These are phyloP conservation scores for Mortierella sp. DNA, from an alignment of 371 early-diverging fungal genomes.

Conservation along the genomic window DNA sequence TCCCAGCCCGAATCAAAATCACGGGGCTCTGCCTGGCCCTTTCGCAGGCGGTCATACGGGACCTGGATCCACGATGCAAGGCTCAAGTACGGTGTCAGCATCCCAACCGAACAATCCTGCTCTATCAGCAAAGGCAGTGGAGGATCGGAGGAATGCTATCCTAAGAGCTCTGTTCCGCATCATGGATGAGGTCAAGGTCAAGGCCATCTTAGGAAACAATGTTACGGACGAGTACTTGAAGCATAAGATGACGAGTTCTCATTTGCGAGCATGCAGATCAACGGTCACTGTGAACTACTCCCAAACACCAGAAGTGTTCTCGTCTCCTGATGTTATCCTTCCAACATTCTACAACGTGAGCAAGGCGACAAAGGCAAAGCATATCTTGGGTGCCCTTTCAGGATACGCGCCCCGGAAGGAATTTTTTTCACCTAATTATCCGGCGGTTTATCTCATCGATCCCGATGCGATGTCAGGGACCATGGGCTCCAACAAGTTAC, in stretches of 20 bases:
- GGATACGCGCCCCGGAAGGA: slow-evolving; percentile 63
- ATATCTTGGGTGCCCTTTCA: slow-evolving; percentile 63
- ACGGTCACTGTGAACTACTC: slow-evolving; percentile 12
- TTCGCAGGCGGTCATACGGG: slow-evolving; percentile 65
- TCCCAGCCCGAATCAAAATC: slow-evolving; percentile 15
- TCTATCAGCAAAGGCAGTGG: slow-evolving; percentile 7
- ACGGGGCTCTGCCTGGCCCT: not conserved
- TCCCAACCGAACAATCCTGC: not conserved
- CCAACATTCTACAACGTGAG: slow-evolving; percentile 64
- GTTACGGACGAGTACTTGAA: slow-evolving; percentile 73
- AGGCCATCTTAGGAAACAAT: slow-evolving; percentile 69
- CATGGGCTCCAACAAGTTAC: slow-evolving; percentile 58
- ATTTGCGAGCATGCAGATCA: slow-evolving; percentile 30
- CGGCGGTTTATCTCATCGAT: slow-evolving; percentile 66
- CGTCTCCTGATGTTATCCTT: slow-evolving; percentile 27
- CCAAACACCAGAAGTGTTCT: slow-evolving; percentile 28
- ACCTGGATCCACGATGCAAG: slow-evolving; percentile 5
- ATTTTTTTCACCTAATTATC: slow-evolving; percentile 56
- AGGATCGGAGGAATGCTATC: slow-evolving; percentile 26
- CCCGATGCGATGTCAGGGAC: slow-evolving; percentile 61
- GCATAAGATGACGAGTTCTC: slow-evolving; percentile 50
- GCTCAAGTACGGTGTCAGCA: not conserved
- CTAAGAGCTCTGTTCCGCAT: slow-evolving; percentile 66
- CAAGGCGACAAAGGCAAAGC: slow-evolving; percentile 66
- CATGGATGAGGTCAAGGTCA: slow-evolving; percentile 68